Evolutionary conservation across 2,329 filamentous ascomycete genomes (phyloP).

Genomic region (Capronia americana): DNA sequence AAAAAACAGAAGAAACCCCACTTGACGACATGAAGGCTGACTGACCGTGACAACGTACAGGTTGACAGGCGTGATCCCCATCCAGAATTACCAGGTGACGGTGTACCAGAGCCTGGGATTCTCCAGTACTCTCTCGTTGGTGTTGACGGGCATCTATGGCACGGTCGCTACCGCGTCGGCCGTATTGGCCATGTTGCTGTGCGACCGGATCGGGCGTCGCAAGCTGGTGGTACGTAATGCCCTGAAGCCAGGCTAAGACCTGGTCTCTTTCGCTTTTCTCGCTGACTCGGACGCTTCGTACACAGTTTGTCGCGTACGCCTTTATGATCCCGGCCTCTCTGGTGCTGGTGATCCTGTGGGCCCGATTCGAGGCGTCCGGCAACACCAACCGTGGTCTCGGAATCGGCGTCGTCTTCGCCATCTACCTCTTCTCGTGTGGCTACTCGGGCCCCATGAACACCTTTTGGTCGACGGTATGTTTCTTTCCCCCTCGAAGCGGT

Average conservation of each 20-base stretch:
- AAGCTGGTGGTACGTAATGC: conserved; percentile 60
- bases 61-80: conserved; percentile 73
- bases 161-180: conserved; percentile 88
- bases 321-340: conserved; percentile 15
- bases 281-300: conserved; percentile 49
- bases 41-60: neutral
- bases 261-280: no score
- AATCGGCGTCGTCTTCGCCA: conserved; percentile 17
- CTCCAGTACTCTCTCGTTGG: conserved; percentile 52
- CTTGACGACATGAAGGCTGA: neutral
- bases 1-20: no score
- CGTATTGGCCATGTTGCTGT: conserved; percentile 58
- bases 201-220: conserved; percentile 64
- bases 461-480: conserved; percentile 23
- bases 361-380: conserved; percentile 14
- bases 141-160: conserved; percentile 84
- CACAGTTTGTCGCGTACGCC: conserved; percentile 17
- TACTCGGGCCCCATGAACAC: conserved; percentile 22
- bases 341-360: conserved; percentile 12
- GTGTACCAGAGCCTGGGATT: conserved; percentile 67
- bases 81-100: conserved; percentile 84
- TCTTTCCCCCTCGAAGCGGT: neutral
- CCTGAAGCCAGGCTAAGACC: conserved; percentile 56
- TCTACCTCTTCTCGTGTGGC: conserved; percentile 17
- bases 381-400: conserved; percentile 17